Base-by-base conservation (phyloP, 2,329 filamentous ascomycete species). In the Ceratocystis destructans region DNA sequence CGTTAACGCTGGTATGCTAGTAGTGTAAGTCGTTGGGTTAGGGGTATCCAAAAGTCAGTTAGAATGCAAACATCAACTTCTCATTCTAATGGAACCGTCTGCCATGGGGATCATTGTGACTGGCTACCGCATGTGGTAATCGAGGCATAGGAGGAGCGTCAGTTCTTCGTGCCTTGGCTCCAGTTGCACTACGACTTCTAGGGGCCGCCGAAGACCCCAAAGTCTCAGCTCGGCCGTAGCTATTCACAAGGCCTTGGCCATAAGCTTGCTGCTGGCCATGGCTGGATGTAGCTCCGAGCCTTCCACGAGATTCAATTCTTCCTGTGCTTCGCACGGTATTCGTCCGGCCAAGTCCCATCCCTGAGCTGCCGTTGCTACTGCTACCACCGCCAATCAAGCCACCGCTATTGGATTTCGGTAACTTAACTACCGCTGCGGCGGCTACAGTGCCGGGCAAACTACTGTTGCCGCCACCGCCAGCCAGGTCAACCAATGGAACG, bases 401-500 rank as follows among this genome's bases (percentile, higher is more conserved):
- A 3, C 66, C 62, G n/a, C 61, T 64, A 3, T 44, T 45, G 4
- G 61, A 61, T 45, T 64, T 64, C 2, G 66, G 53, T 45, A 67
- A 61, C 2, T 33, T 44, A 8, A 62, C 61, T 7, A 62, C 66
- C 12, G 62, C 64, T 12, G 50, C 50, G 25, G 45, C 28, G 12
- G 37, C 44, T 45, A 63, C 61, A 25, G 31, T 48, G 12, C 61
- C 61, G 3, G 46, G 46, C 44, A 33, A 28, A 31, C 61, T 63
- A 17, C 61, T 48, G 7, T 63, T 63, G 20, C 44, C 61, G 4
- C 55, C 41, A 44, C 53, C 64, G 17, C 64, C 76, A 10, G 79
- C 79, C 63, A 78, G 76, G 64, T 80, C 78, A 61, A 82, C 78
- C 0, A 82, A 74, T 8, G 77, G 79, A 10, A 76, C 74, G 20